Evolutionary conservation across 1,139 yeast genomes (phyloP), one percentile per base, ranked within the genome.

Genomic region (Scheffersomyces lignicola): DNA sequence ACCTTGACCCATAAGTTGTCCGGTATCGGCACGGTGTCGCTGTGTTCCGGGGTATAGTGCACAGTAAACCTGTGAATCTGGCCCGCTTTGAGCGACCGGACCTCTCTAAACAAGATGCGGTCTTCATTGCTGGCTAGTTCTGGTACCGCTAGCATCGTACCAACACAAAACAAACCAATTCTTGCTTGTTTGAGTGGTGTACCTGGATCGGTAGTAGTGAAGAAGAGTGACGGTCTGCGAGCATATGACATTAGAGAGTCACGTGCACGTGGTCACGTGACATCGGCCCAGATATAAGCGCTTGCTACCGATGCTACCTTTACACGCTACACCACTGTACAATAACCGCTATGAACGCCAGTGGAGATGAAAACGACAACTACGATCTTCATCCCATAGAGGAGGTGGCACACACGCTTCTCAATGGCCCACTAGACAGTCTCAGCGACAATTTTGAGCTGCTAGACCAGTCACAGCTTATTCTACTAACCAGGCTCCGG

Each of bases 1-100:
- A 92, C 74, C 44, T 78, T 80, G 11, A 90, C 64, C 78, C 81
- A 84, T 11, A 70, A 47, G 31, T 49, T 59, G 3, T 60, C 47
- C 3, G 69, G 61, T 12, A 49, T 39, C 15, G 42, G 40, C 9
- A 45, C 38, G 12, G 18, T 5, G 18, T 50, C 49, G 15, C 47
- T 46, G 12, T 47, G 50, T n/a, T 49, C 37, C 2, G 73, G 73
- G 5, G 60, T 46, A 40, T 64, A 68, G 17, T 48, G 47, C 32
- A 68, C 53, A 28, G 51, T 58, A 47, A 66, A 68, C 23, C 73
- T 45, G 32, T 65, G 59, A 12, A 59, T 45, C 41, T 68, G 69
- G 4, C 73, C 73, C 1, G 66, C 62, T 38, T 64, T 65, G 3
- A 68, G 58, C 2, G 65, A 46, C 32, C 52, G 52, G 14, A 56